Percentiles rank a stretch among this genome's conserved stretches.
These are phyloP conservation scores for Pythium volutum DNA, from an alignment of 352 stramenopile species.

Conservation along the genomic window DNA sequence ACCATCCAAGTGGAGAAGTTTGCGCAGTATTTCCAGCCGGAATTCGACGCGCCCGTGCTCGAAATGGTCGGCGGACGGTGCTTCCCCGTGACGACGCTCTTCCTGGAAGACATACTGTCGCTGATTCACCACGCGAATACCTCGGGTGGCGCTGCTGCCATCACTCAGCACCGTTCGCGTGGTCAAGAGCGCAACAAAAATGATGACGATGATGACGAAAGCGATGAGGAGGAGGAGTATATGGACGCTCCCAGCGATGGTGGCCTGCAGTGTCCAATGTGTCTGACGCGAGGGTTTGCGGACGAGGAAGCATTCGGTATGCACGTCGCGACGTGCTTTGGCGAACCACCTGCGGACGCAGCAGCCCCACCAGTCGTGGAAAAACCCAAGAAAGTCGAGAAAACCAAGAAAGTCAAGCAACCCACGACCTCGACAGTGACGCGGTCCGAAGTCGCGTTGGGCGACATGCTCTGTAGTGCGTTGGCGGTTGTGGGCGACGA, in stretches of 20 bases:
- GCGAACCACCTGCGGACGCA: conserved; percentile 21
- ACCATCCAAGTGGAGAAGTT: conserved; percentile 95
- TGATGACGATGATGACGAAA: conserved; percentile 12
- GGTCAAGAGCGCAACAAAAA: not conserved
- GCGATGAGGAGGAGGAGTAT: not conserved
- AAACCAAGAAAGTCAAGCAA: conserved; percentile 2
- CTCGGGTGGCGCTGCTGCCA: conserved; percentile 7
- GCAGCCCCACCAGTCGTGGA: not conserved
- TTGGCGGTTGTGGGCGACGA: conserved; percentile 31
- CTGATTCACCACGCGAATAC: conserved; percentile 32
- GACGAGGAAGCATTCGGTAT: conserved; percentile 85
- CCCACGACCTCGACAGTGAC: not conserved
- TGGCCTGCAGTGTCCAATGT: conserved; percentile 80
- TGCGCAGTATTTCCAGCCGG: conserved; percentile 86
- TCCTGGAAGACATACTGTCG: conserved; percentile 85
- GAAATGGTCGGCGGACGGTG: conserved; percentile 83
- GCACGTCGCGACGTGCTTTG: conserved; percentile 83
- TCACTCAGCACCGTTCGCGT: conserved; percentile 5
- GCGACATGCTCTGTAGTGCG: conserved; percentile 35
- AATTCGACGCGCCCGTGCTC: conserved; percentile 64
- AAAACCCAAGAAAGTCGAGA: conserved; percentile 26
- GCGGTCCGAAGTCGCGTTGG: conserved; percentile 16
- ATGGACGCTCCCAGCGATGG: conserved; percentile 27
- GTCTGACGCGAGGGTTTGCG: conserved; percentile 58
- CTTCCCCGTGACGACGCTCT: conserved; percentile 91